A percentile compares a stretch with the other conserved stretches of the same genome.
These are phyloP conservation scores for Geotrichum bryndzae DNA, from an alignment of 1,139 yeast genomes.

Conservation along the genomic window DNA sequence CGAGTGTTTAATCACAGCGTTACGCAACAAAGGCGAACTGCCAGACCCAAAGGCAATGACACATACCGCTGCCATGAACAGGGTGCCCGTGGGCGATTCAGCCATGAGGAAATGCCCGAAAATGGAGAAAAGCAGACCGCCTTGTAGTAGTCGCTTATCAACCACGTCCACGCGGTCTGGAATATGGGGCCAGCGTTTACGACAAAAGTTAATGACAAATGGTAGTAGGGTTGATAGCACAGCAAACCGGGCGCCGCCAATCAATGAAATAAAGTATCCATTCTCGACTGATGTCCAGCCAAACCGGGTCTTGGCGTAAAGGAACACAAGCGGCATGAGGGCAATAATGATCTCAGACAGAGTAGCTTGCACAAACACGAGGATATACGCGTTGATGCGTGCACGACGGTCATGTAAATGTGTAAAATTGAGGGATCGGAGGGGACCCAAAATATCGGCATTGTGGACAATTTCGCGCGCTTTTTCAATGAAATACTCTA, in stretches of 20 bases:
- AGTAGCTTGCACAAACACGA: conserved; percentile 46
- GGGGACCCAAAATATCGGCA: conserved; percentile 40
- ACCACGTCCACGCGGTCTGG: conserved; percentile 43
- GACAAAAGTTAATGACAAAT: conserved; percentile 37
- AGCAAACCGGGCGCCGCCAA: conserved; percentile 45
- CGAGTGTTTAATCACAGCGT: conserved; percentile 48
- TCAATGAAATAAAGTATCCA: conserved; percentile 53
- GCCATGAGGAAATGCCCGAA: conserved; percentile 42
- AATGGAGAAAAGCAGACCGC: conserved; percentile 40
- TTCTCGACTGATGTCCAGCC: conserved; percentile 54
- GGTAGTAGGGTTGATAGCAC: conserved; percentile 44
- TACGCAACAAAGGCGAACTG: conserved; percentile 42
- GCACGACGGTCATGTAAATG: conserved; percentile 40
- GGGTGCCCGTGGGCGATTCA: conserved; percentile 30
- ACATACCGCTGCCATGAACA: conserved; percentile 46
- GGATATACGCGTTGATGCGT: conserved; percentile 42
- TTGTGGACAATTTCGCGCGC: conserved; percentile 16
- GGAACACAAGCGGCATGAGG: conserved; percentile 43
- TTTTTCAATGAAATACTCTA: conserved; percentile 16
- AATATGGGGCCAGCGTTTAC: conserved; percentile 28
- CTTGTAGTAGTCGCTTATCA: conserved; percentile 45
- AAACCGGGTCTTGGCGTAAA: conserved; percentile 56
- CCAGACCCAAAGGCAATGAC: conserved; percentile 33
- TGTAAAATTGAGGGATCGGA: conserved; percentile 37
- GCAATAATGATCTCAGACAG: conserved; percentile 37